phyloP scores from a whole-genome alignment of 1,139 yeast species.

The Ashbya aceris region DNA sequence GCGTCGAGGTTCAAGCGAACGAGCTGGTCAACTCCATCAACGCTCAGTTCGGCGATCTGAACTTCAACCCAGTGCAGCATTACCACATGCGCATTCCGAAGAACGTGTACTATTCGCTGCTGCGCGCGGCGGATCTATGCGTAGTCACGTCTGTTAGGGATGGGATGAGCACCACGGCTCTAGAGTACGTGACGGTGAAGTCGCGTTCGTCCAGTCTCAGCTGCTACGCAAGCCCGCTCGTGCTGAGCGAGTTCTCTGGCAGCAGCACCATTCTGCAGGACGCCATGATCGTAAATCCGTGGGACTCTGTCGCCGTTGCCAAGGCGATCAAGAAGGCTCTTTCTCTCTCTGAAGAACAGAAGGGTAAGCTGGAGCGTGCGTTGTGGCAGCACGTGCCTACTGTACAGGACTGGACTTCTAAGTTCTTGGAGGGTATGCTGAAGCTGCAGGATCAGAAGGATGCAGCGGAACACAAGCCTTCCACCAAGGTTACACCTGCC shows the following conservation, averaged over 20 bases:
- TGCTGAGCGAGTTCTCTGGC: slow-evolving; percentile 89
- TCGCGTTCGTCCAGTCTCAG: slow-evolving; percentile 36
- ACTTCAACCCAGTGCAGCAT: slow-evolving; percentile 79
- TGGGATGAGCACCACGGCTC: slow-evolving; percentile 92
- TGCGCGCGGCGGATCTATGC: slow-evolving; percentile 85
- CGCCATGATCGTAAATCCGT: slow-evolving; percentile 85
- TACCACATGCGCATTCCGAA: slow-evolving; percentile 83
- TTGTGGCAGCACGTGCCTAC: slow-evolving; percentile 63
- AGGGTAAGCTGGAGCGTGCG: slow-evolving; percentile 38
- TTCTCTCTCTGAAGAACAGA: slow-evolving; percentile 38
- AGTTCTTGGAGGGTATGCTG: slow-evolving; percentile 37
- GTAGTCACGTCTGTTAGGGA: slow-evolving; percentile 86
- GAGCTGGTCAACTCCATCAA: slow-evolving; percentile 75
- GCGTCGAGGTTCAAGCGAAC: slow-evolving; percentile 67
- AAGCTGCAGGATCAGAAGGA: slow-evolving; percentile 17
- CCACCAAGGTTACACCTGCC: slow-evolving; percentile 60
- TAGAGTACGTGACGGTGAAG: slow-evolving; percentile 88
- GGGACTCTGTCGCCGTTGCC: slow-evolving; percentile 94
- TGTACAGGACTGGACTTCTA: slow-evolving; percentile 72
- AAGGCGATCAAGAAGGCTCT: slow-evolving; percentile 68
- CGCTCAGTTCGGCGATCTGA: slow-evolving; percentile 70
- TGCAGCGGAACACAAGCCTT: slow-evolving; percentile 9
- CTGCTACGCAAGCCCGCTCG: slow-evolving; percentile 53
- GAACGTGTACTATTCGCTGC: slow-evolving; percentile 80
- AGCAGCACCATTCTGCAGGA: slow-evolving; percentile 73